Evolutionary conservation across 495 filamentous ascomycete species (phyloP).

Genomic region (Chaetomium cochliodes): DNA sequence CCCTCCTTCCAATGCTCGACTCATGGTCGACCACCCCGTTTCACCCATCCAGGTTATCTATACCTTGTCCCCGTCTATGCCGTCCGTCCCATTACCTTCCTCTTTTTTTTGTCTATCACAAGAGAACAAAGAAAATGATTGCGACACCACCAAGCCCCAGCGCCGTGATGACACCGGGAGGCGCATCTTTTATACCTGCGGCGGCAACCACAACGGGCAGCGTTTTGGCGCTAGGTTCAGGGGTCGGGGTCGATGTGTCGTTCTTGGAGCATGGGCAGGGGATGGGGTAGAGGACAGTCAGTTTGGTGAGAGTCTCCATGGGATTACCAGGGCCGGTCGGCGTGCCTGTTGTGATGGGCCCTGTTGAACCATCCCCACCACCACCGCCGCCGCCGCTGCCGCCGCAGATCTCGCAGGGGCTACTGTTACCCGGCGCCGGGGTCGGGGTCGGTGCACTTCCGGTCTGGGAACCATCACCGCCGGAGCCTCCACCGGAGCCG

Average conservation of each 20-base stretch:
- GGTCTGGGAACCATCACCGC: not conserved
- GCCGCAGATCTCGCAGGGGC: not conserved
- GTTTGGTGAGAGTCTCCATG: not conserved
- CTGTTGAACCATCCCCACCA: not conserved
- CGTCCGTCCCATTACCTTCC: not conserved
- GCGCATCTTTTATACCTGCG: not conserved
- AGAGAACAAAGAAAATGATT: slow-evolving; percentile 14
- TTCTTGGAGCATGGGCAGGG: slow-evolving; percentile 7
- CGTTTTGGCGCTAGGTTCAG: not conserved
- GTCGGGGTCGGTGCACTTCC: not conserved
- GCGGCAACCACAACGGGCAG: not conserved
- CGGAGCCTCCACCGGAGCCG: not conserved
- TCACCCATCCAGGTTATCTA: not conserved
- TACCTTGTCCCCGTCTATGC: not conserved
- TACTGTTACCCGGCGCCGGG: not conserved
- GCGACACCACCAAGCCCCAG: slow-evolving; percentile 1
- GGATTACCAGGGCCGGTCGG: not conserved
- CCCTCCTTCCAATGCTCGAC: not conserved
- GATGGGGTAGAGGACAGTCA: slow-evolving; percentile 15
- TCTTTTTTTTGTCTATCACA: slow-evolving; percentile 13
- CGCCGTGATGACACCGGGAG: not conserved
- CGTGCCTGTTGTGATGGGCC: slow-evolving; percentile 1
- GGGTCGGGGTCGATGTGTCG: not conserved
- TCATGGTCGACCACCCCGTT: not conserved
- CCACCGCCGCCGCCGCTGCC: not conserved